Evolutionary conservation across 116 monocot genomes (phyloP).

Genomic region (Dioscorea cayenensis): DNA sequence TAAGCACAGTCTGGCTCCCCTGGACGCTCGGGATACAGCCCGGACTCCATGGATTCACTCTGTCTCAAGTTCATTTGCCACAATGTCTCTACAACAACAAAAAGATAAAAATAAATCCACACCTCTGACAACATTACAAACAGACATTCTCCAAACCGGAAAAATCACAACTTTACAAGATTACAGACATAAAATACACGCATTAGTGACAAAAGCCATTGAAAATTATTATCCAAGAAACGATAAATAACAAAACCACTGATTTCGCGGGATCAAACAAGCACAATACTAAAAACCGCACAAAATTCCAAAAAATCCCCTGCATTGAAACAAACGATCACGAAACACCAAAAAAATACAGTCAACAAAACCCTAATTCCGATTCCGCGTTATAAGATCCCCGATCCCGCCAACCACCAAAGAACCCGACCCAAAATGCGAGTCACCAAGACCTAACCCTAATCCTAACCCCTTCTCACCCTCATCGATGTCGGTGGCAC

Average conservation of each 20-base stretch:
- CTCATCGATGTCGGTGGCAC: constrained; percentile 23
- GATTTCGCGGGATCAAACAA: background rate
- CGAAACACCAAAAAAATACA: background rate
- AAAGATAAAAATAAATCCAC: constrained; percentile 8
- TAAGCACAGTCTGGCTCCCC: constrained; percentile 92
- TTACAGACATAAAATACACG: too few species aligned
- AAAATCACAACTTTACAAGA: background rate
- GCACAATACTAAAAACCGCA: background rate
- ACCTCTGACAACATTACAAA: background rate
- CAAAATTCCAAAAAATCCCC: too few species aligned
- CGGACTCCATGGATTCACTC: constrained; percentile 47
- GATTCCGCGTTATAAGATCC: background rate
- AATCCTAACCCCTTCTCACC: constrained; percentile 12
- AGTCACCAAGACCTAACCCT: constrained; percentile 11
- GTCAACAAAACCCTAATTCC: background rate
- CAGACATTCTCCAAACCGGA: background rate
- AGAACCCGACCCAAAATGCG: background rate
- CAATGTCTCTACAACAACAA: constrained; percentile 54
- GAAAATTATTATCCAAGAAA: background rate
- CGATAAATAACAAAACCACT: background rate
- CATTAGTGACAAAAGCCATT: background rate
- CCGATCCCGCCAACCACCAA: background rate
- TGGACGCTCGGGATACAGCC: constrained; percentile 69
- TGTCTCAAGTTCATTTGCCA: constrained; percentile 67
- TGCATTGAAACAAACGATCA: background rate